Percentiles rank a stretch among this genome's conserved stretches.
These are phyloP conservation scores for Dacryopinax spathularia DNA, from an alignment of 768 basidiomycete species.

Conservation along the genomic window DNA sequence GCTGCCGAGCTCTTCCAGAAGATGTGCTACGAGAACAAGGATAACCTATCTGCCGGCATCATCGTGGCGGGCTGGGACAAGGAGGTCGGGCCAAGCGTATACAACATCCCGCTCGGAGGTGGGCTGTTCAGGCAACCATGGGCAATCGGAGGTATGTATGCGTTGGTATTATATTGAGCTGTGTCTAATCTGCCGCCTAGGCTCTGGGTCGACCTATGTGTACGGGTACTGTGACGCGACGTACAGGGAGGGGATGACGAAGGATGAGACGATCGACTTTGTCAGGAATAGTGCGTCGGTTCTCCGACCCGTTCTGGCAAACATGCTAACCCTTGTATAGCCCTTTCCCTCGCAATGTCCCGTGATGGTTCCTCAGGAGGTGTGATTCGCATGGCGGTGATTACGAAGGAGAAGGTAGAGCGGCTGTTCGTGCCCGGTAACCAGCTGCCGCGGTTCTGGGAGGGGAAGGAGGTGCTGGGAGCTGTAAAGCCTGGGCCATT, in stretches of 20 bases:
- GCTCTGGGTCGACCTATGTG: constrained; percentile 93
- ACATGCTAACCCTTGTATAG: constrained; percentile 30
- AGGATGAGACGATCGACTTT: constrained; percentile 81
- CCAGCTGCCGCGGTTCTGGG: constrained; percentile 80
- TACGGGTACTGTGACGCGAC: constrained; percentile 99
- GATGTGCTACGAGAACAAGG: constrained; percentile 90
- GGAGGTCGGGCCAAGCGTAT: constrained; percentile 78
- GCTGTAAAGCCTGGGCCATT: constrained; percentile 5
- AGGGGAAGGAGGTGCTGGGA: constrained; percentile 59
- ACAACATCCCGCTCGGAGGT: constrained; percentile 93
- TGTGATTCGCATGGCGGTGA: constrained; percentile 92
- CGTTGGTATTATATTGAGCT: neutral
- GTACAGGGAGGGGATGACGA: constrained; percentile 80
- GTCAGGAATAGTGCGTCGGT: constrained; percentile 77
- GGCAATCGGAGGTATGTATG: constrained; percentile 79
- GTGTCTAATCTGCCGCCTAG: constrained; percentile 25
- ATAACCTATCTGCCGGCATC: constrained; percentile 74
- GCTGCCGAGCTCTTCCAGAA: constrained; percentile 75
- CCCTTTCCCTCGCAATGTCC: constrained; percentile 88
- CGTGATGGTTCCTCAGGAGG: constrained; percentile 97
- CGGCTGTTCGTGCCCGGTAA: constrained; percentile 84
- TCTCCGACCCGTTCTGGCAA: constrained; percentile 5
- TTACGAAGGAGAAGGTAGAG: constrained; percentile 84
- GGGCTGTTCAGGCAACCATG: constrained; percentile 95
- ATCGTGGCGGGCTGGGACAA: constrained; percentile 98